Evolutionary conservation across 1,284 basidiomycete genomes (phyloP), one percentile per base, ranked within the genome.

Genomic region (Sanghuangporus baumii): DNA sequence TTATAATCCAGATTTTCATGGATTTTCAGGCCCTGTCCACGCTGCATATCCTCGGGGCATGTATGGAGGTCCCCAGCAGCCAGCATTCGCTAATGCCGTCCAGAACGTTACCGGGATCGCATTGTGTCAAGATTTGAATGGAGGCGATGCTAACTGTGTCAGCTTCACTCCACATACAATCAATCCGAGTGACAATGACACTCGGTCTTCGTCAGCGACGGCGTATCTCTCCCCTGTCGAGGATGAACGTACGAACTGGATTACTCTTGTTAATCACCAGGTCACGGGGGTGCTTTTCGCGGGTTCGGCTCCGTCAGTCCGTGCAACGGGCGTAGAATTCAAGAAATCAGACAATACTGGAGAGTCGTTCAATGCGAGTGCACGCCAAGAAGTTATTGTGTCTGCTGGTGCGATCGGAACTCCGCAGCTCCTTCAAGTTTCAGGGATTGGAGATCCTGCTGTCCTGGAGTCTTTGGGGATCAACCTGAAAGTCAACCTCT

Each of bases 361-460:
- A 14, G 37, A 60, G 14, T 60, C 59, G 2, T 70, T 60, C 60
- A 65, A 65, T 6, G 69, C 66, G 5, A 48, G 60, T 38, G 68
- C 68, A 1, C 31, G 55, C 1, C 46, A 71, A n/a, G 74, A 76
- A 62, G 66, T 76, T 14, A 72, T 76, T 36, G 66, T 76, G 8
- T 71, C 74, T 23, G 74, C 74, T 4, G 74, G 71, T 14, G 69
- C 71, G 5, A 72, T 72, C 55, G 65, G 77, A 72, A 74, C 74
- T 2, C 77, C 78, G 1, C 74, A 72, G 2, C 68, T 80, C 6
- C 72, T 81, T 18, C 78, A 80, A 66, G 74, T 76, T 2, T 79
- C 79, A 34, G 79, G 80, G 8, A 74, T 81, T 60, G 79, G 79
- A 0, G 78, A 80, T 67, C 70, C 76, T 0, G 62, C 67, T n/a